Base-by-base conservation (phyloP, 306 rosid species). In the Pterocarpus santalinus region DNA sequence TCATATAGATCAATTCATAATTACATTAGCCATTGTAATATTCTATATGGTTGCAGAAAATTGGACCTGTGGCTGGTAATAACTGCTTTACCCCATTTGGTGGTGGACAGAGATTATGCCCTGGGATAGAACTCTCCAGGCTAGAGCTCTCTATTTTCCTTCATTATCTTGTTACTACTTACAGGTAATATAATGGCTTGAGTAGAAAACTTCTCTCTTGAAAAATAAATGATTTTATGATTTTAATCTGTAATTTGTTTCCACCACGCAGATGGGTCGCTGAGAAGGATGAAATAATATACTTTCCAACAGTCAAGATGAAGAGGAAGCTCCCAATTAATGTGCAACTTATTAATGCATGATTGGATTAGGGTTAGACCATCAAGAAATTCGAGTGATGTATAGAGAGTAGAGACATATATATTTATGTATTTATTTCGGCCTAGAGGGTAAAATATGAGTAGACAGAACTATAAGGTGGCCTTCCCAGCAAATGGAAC, bases 21-120 rank as follows among this genome's bases (percentile, higher is more conserved):
- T 49, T 30, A 65, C 15, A 9, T 12, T 7, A 71, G 2, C 32
- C 13, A 43, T 43, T 53, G 0, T 17, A 5, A 33, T 72, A 61
- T 22, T 36, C 6, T 66, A 22, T 66, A 15, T 69, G 43, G 30
- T 36, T 64, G 77, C 67, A 86, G 90, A 81, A 84, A 69, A 77
- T 72, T 61, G 85, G 78, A 84, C 76, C 79, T 78, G 86, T 79
- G 55, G 81, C 77, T 32, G 82, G 83, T 49, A 90, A 85, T 68
- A 89, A 65, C 30, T 75, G 57, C 65, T 93, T 86, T 46, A 84
- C 94, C 44, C 99, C 99, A 44, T 95, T 95, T 75, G 99, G 99
- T 2, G 97, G 98, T 17, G 99, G 99, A 73, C 90, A 88, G 80
- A 88, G 99, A 84, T 84, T 95, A 60, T 95, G 99, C 62, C 99